Evolutionary conservation across 257 asterid species (phyloP), one percentile per base, ranked within the genome.

Genomic region (Ilex asprella): DNA sequence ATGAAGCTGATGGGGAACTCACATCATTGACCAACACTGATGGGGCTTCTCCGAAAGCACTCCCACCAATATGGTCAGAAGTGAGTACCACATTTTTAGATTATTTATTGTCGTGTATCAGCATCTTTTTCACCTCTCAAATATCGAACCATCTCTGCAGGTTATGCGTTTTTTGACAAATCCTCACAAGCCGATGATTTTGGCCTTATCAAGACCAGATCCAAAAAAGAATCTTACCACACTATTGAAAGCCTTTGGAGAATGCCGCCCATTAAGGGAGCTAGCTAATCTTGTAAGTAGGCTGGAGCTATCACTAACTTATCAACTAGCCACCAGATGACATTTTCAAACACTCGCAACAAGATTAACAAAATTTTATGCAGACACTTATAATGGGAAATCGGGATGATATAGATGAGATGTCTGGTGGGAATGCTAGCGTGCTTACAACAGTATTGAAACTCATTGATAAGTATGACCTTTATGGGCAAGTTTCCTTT

Each of bases 321-420:
- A 35, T 35, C 41, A 3, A 35, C 41, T 35, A 8, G 41, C 41
- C 41, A 35, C 5, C 41, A 35, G 41, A 35, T 8, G 7, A 3
- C 41, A 35, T 8, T 3, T 4, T 35, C 8, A 35, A 35, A 35
- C 41, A 35, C 41, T 3, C 41, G 5, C 8, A 8, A 35, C 8
- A 8, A 35, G 8, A 8, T 35, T 35, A 35, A 13, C 12, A 52
- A 3, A 55, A 7, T 68, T 43, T 16, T 29, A 2, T 75, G 73
- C 80, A 86, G 96, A 86, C 92, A 66, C 95, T 88, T 65, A 88
- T 88, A 63, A 82, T 86, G 91, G 96, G 96, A 76, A 88, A 88
- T 47, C 76, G 96, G 64, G 96, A 88, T 29, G 92, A 86, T 58
- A 86, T 88, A 64, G 95, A 88, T 11, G 95, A 82, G 71, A 86